Evolutionary conservation across 768 basidiomycete genomes (phyloP), one percentile per base, ranked within the genome.

Genomic region (Collybiopsis confluens): DNA sequence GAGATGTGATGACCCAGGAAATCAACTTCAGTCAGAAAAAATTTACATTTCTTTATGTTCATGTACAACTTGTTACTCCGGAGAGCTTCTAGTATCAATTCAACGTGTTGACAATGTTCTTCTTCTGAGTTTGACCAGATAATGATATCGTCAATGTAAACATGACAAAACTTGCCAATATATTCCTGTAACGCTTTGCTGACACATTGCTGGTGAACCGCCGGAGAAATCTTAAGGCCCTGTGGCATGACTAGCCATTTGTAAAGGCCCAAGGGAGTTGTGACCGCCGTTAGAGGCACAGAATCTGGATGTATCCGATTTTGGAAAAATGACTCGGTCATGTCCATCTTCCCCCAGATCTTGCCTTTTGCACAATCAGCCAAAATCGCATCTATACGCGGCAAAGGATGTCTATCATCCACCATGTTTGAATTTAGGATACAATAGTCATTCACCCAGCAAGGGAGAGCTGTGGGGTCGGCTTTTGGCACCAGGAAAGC

Each of bases 101-200:
- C 6, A 1, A 72, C 57, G 47, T 72, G 54, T 1, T 26, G 0
- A 0, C 54, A 37, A 24, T 77, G 75, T 46, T 74, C 68, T 3
- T 68, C 69, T 0, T 70, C 16, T 0, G 61, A 55, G 0, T 73
- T 9, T 0, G 74, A 79, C 70, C 72, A 78, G 23, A 78, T 74
- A 13, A 79, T 61, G 38, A 78, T 73, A 47, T 78, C 69, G 51
- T 79, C 73, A 0, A 78, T 60, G 54, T 79, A 78, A 0, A 75
- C 65, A 52, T 78, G 71, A 47, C 73, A 73, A 42, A 77, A 68
- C 1, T 62, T 60, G 0, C 77, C 74, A 24, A 81, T 66, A 10
- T 61, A 60, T 0, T 64, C 55, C 0, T 58, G 42, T 0, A 81
- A 61, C 0, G 73, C 70, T 2, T 55, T 48, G 2, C 64, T 70